Percentiles rank a stretch among this genome's conserved stretches.
Evolutionary conservation across 257 asterid genomes (phyloP).

Genomic region (Forsythia viridissima): DNA sequence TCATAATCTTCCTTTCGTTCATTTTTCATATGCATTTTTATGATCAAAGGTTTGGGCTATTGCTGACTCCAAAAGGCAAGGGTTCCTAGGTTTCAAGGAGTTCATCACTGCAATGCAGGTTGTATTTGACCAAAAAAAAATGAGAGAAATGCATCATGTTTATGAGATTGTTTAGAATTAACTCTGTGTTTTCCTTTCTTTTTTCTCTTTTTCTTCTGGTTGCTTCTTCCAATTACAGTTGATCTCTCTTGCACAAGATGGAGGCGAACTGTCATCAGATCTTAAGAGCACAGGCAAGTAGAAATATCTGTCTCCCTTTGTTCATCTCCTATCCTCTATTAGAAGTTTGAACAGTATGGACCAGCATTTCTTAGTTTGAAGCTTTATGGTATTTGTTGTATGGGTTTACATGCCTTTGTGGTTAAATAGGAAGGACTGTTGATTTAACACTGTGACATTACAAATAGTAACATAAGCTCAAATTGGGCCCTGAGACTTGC

Average conservation of each 20-base stretch:
- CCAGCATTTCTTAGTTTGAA: neutral
- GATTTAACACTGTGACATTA: neutral
- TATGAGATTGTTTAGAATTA: constrained; percentile 12
- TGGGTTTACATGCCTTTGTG: constrained; percentile 3
- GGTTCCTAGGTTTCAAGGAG: constrained; percentile 79
- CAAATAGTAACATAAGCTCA: constrained; percentile 10
- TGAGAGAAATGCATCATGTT: neutral
- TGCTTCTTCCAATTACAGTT: constrained; percentile 43
- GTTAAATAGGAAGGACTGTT: constrained; percentile 8
- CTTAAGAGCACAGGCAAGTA: constrained; percentile 58
- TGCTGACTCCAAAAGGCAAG: constrained; percentile 86
- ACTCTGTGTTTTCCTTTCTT: neutral
- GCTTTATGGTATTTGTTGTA: neutral
- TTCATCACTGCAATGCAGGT: constrained; percentile 96
- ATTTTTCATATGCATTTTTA: constrained; percentile 16
- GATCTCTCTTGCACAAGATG: constrained; percentile 86
- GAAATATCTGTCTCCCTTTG: constrained; percentile 10
- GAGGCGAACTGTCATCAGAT: constrained; percentile 54
- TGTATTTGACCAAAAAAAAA: neutral
- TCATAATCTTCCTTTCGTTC: neutral
- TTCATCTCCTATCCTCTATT: neutral
- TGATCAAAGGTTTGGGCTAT: constrained; percentile 84
- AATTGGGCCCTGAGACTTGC: constrained; percentile 9
- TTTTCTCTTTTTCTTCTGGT: constrained; percentile 2
- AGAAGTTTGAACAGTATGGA: neutral